phyloP scores from a whole-genome alignment of 2,329 filamentous ascomycete species.

The Cytospora schulzeri region DNA sequence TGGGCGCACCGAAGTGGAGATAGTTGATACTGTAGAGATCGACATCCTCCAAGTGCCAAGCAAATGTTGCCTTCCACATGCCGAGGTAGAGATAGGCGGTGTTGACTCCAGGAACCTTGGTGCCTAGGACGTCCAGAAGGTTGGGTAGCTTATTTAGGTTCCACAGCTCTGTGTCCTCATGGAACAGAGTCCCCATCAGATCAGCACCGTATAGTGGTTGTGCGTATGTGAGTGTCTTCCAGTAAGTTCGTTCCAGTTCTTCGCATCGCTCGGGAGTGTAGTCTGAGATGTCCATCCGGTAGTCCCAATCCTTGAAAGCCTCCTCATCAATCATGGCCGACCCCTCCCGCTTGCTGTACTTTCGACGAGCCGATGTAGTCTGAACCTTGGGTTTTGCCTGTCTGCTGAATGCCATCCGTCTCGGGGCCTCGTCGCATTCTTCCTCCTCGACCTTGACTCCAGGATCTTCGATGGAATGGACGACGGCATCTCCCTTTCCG shows the following conservation, averaged over 20 bases:
- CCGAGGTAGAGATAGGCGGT: slow-evolving; percentile 96
- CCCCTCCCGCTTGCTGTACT: slow-evolving; percentile 79
- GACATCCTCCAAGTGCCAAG: slow-evolving; percentile 98
- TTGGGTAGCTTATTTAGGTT: slow-evolving; percentile 95
- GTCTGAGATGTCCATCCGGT: slow-evolving; percentile 83
- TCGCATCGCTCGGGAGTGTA: slow-evolving; percentile 91
- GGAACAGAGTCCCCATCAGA: slow-evolving; percentile 92
- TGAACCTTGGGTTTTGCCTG: slow-evolving; percentile 63
- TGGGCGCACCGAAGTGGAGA: slow-evolving; percentile 96
- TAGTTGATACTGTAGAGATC: slow-evolving; percentile 99
- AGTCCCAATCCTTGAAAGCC: slow-evolving; percentile 89
- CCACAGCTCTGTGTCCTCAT: slow-evolving; percentile 82
- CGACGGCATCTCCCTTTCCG: slow-evolving; percentile 35
- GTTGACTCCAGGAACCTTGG: slow-evolving; percentile 96
- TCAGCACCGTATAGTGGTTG: slow-evolving; percentile 95
- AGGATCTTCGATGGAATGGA: slow-evolving; percentile 55
- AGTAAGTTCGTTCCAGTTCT: slow-evolving; percentile 92
- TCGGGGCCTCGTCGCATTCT: slow-evolving; percentile 49
- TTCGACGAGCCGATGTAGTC: slow-evolving; percentile 82
- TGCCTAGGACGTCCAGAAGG: slow-evolving; percentile 87
- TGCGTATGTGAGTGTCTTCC: slow-evolving; percentile 96
- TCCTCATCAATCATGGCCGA: slow-evolving; percentile 84
- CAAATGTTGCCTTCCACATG: slow-evolving; percentile 99
- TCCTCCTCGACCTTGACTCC: slow-evolving; percentile 45
- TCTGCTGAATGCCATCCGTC: slow-evolving; percentile 53